Base-by-base conservation (phyloP, 2,329 filamentous ascomycete genomes). In the Calonectria hongkongensis region DNA sequence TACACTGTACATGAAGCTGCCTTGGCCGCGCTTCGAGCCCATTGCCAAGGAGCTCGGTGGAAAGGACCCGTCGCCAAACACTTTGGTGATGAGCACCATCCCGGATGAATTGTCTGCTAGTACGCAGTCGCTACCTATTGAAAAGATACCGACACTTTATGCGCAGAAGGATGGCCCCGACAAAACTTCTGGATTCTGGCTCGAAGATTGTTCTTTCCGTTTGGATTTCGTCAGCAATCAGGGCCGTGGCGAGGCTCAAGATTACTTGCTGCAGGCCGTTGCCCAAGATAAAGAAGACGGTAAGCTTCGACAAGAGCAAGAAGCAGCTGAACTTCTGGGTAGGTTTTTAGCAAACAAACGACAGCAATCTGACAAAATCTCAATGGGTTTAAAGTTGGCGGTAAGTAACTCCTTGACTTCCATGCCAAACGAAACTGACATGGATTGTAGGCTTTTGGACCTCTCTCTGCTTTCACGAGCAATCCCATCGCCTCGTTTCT, bases 21-120 rank as follows among this genome's bases (percentile, higher is more conserved):
- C 70, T 1, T 72, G 70, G 65, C 70, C 70, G 3, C 65, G 70
- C 1, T 68, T 72, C 13, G 70, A 72, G 16, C 36, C 39, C 13
- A 48, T n/a, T 9, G 30, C 6, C 4, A 50, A 27, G 3, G 15
- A 63, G n/a, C 5, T 12, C 10, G 65, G 50, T n/a, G 27, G 18
- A 15, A 43, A 25, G 25, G 56, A 54, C 4, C 18, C 60, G 2
- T 15, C 9, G 3, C 30, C 28, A 18, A 63, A 16, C 9, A n/a
- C 21, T 9, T 15, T 18, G 9, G 33, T 47, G 4, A 71, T 51
- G 60, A 50, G 65, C 30, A 30, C 51, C 9, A 15, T 25, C 9
- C 51, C 33, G 16, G 21, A 39, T 12, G 51, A 58, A 12, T 16
- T n/a, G 13, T 58, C 51, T 21, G 16, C 33, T 1, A n/a, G n/a